phyloP scores from a whole-genome alignment of 2,329 filamentous ascomycete species.

The Colletotrichum lini region DNA sequence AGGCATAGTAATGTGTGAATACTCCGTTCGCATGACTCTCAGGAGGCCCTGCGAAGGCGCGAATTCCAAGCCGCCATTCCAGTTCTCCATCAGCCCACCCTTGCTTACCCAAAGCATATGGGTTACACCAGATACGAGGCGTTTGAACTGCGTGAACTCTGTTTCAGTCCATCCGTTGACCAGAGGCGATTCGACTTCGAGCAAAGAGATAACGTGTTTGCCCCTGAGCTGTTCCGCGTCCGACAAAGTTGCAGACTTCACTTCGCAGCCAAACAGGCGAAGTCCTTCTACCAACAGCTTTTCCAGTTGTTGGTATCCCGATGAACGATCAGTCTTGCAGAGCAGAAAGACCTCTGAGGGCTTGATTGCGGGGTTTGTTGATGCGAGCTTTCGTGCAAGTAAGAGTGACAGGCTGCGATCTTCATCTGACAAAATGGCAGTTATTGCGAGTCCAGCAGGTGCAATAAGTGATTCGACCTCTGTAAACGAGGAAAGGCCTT shows the following conservation, averaged over 20 bases:
- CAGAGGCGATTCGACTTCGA: constrained; percentile 34
- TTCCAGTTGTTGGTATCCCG: too few species aligned
- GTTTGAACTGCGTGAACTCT: constrained; percentile 35
- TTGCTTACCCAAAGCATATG: constrained; percentile 42
- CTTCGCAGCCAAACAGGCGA: neutral
- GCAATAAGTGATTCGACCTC: too few species aligned
- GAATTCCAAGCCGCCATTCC: constrained; percentile 36
- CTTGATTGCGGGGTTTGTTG: too few species aligned
- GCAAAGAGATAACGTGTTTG: constrained; percentile 37
- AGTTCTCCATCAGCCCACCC: constrained; percentile 31
- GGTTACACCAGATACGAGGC: constrained; percentile 30
- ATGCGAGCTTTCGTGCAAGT: too few species aligned
- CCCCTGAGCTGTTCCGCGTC: neutral
- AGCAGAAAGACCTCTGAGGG: too few species aligned
- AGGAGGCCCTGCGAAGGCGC: constrained; percentile 39
- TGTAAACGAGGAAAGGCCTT: too few species aligned
- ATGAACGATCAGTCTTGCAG: too few species aligned
- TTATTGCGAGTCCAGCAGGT: too few species aligned
- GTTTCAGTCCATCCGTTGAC: constrained; percentile 33
- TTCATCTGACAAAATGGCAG: too few species aligned
- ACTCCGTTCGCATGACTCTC: constrained; percentile 42
- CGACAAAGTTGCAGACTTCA: neutral
- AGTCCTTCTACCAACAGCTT: neutral
- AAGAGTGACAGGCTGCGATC: too few species aligned
- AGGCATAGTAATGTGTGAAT: constrained; percentile 28